These are phyloP conservation scores for Myrica gale DNA, from an alignment of 306 rosid genomes.

Conservation along the genomic window DNA sequence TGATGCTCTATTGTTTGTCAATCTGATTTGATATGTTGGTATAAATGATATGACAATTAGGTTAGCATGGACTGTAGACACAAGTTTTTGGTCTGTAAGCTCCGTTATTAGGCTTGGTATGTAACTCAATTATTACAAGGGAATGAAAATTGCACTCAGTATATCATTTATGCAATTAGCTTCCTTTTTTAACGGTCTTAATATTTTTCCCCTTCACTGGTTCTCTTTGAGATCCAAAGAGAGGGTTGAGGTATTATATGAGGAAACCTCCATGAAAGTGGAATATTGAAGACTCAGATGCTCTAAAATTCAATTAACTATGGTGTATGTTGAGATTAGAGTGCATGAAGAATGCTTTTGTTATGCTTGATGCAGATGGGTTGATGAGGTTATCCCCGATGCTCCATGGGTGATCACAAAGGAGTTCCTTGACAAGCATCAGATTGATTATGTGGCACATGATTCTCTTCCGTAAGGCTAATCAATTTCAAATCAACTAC, in stretches of 20 bases:
- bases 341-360: neutral
- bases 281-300: neutral
- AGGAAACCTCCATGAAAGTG: neutral
- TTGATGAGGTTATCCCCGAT: slow-evolving; percentile 84
- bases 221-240: neutral
- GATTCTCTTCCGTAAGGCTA: slow-evolving; percentile 87
- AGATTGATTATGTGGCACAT: slow-evolving; percentile 78
- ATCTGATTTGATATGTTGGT: neutral
- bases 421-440: slow-evolving; percentile 77
- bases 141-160: neutral
- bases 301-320: neutral
- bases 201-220: neutral
- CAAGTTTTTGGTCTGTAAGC: neutral
- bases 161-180: neutral
- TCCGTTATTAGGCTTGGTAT: neutral
- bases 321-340: neutral
- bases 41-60: neutral
- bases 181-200: neutral
- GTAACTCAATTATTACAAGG: neutral
- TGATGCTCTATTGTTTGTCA: neutral
- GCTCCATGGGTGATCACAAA: slow-evolving; percentile 85
- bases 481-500: neutral
- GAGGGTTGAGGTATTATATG: neutral
- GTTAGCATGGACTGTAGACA: neutral
- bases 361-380: slow-evolving; percentile 58